These are phyloP conservation scores for Penicillium manginii DNA, from an alignment of 495 filamentous ascomycete genomes.

Conservation along the genomic window DNA sequence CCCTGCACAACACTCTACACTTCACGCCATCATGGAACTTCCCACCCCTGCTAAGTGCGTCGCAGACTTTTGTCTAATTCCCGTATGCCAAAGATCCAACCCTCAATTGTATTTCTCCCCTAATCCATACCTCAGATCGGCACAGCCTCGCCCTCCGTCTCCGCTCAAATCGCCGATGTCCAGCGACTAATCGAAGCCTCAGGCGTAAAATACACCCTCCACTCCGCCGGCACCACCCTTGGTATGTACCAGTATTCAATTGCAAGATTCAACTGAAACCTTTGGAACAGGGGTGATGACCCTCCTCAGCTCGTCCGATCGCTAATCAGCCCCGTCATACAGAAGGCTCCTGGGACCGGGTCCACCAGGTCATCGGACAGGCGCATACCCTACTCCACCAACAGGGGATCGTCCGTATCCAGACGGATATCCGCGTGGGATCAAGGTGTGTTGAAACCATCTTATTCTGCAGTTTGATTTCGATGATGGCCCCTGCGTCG, in stretches of 20 bases:
- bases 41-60: constrained; percentile 68
- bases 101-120: neutral
- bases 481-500: neutral
- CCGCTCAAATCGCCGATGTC: constrained; percentile 83
- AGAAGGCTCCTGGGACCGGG: constrained; percentile 93
- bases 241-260: constrained; percentile 57
- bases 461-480: too few species aligned
- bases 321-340: constrained; percentile 9
- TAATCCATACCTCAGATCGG: constrained; percentile 63
- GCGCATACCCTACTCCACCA: constrained; percentile 84
- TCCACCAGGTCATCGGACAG: constrained; percentile 87
- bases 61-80: constrained; percentile 84
- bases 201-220: constrained; percentile 83
- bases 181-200: constrained; percentile 82
- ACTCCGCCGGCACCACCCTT: constrained; percentile 88
- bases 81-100: constrained; percentile 50
- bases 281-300: neutral
- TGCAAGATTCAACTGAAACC: neutral
- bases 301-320: neutral
- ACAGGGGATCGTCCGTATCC: constrained; percentile 79
- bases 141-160: constrained; percentile 79
- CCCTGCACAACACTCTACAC: neutral
- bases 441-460: constrained; percentile 66
- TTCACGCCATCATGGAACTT: constrained; percentile 29
- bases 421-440: constrained; percentile 87